Conservation (phyloP, 2,329 filamentous ascomycete genomes). For the Aspergillus calidoustus region DNA sequence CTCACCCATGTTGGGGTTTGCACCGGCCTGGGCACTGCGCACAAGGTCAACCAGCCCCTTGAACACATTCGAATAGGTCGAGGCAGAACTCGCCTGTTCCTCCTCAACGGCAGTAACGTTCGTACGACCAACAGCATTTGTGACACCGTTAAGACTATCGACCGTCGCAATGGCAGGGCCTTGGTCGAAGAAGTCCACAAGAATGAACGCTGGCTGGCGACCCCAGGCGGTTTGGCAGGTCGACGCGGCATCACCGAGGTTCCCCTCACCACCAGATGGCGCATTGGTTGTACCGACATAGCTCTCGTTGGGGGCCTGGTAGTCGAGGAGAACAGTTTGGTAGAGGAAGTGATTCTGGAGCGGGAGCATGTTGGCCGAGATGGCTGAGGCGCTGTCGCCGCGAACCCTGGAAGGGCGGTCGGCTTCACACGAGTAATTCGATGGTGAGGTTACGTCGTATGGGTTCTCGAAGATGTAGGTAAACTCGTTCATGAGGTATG, state of each 20-base stretch:
- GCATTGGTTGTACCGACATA: constrained; percentile 69
- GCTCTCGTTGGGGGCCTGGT: constrained; percentile 65
- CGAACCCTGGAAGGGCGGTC: constrained; percentile 64
- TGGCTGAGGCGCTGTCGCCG: constrained; percentile 54
- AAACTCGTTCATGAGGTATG: constrained; percentile 51
- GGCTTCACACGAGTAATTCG: constrained; percentile 73
- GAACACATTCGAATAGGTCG: constrained; percentile 42
- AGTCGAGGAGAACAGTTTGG: constrained; percentile 53
- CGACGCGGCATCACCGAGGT: constrained; percentile 53
- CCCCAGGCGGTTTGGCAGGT: constrained; percentile 64
- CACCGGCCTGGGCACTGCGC: constrained; percentile 41
- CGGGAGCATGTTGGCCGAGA: constrained; percentile 65
- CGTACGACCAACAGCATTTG: constrained; percentile 49
- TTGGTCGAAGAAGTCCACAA: constrained; percentile 80
- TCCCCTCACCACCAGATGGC: constrained; percentile 59
- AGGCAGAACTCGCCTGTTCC: constrained; percentile 29
- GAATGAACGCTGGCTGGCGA: constrained; percentile 69
- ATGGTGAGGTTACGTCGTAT: constrained; percentile 65
- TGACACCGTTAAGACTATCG: constrained; percentile 68
- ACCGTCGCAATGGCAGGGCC: constrained; percentile 72
- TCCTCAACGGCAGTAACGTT: constrained; percentile 34
- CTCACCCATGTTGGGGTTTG: constrained; percentile 45
- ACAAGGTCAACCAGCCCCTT: constrained; percentile 44
- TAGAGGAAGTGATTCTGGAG: constrained; percentile 84
- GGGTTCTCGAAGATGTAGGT: constrained; percentile 70